Base-by-base conservation (phyloP, 1,139 yeast genomes). In the Scheffersomyces cryptocercus region DNA sequence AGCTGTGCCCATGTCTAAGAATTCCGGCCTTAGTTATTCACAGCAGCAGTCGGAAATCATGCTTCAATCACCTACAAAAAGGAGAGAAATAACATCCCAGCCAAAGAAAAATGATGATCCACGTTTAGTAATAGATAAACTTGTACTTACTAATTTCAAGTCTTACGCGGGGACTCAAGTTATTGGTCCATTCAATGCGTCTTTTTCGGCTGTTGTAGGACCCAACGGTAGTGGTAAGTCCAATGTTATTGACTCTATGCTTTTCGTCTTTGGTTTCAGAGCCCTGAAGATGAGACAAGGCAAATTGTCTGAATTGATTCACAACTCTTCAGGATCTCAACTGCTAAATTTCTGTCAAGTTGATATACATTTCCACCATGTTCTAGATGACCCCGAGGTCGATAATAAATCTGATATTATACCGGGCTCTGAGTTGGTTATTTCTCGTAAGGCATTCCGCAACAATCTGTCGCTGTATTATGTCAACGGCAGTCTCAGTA, bases 221-320 rank as follows among this genome's bases (percentile, higher is more conserved):
- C 99, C 99, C 3, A 95, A 95, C 62, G 99, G 99, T 28, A 88
- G 96, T 34, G 99, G 99, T 7, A 93, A 93, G 65, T 91, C 98
- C 10, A 95, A 95, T 61, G 99, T 95, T 33, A 95, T 95, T 51
- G 99, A 95, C 61, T 88, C 98, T 2, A 79, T 95, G 79, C 73
- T 95, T 47, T 95, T 95, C 65, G 99, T 95, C 3, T 95, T 95
- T 68, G 99, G 99, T 0, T 95, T 95, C 65, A 75, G 99, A 49
- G 99, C 99, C 0, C 82, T 84, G 61, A 93, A 95, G 63, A 90
- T 95, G 97, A 84, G 99, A 59, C 99, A 95, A 54, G 90, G 95
- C 2, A 93, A 91, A 61, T 68, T 93, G 28, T 83, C 95, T 1
- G 97, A 93, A 47, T 73, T 95, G 59, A 93, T 95, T 51, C 99